phyloP scores from a whole-genome alignment of 192 early-diverging fungal species.

The Rhizophagus sp. region DNA sequence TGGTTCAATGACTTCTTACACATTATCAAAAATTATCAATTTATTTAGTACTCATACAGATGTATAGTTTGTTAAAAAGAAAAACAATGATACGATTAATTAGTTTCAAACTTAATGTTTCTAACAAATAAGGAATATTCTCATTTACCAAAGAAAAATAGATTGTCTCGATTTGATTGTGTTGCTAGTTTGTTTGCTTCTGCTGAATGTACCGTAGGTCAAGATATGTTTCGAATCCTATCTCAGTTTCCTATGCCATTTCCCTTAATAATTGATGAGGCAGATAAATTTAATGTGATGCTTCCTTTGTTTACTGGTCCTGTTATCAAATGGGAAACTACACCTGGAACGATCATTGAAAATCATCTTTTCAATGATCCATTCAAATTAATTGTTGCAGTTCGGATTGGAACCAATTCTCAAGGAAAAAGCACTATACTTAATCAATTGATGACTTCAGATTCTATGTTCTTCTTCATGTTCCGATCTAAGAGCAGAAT shows the following conservation, averaged over 20 bases:
- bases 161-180: constrained; percentile 14
- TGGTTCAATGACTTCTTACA: too few species aligned
- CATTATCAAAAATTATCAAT: too few species aligned
- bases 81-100: too few species aligned
- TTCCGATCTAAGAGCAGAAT: constrained; percentile 6
- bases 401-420: constrained; percentile 19
- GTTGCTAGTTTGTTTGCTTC: background rate
- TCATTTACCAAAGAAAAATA: background rate
- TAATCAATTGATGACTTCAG: constrained; percentile 22
- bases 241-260: constrained; percentile 21
- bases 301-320: constrained; percentile 25
- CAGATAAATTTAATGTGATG: constrained; percentile 4
- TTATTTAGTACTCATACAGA: too few species aligned
- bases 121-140: too few species aligned
- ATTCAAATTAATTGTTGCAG: constrained; percentile 20
- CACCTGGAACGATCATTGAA: constrained; percentile 25
- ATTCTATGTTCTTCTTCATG: constrained; percentile 27
- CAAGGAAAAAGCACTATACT: constrained; percentile 26
- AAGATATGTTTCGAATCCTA: constrained; percentile 20
- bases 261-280: constrained; percentile 11
- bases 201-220: background rate
- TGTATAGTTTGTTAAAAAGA: too few species aligned
- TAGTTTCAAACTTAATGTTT: too few species aligned
- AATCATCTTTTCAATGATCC: constrained; percentile 25
- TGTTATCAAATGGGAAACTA: constrained; percentile 29